Conservation (phyloP, 495 filamentous ascomycete genomes). For the Aspergillus funiculosus region DNA sequence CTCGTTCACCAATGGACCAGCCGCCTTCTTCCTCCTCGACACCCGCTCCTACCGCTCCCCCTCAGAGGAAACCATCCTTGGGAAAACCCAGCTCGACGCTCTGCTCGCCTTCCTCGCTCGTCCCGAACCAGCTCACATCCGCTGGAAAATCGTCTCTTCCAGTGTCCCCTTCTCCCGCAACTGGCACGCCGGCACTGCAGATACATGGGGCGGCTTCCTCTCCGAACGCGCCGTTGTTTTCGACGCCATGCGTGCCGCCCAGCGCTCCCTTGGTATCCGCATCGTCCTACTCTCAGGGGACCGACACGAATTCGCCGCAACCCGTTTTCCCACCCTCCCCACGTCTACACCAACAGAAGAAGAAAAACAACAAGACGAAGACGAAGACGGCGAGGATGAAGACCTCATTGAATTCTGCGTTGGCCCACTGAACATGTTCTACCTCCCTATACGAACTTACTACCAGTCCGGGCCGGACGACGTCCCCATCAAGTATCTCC, state of each 20-base stretch:
- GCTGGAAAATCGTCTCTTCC: conserved; percentile 88
- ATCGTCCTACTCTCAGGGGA: conserved; percentile 86
- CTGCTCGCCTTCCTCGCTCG: conserved; percentile 68
- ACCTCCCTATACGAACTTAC: conserved; percentile 80
- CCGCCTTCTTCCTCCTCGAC: conserved; percentile 91
- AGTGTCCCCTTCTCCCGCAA: conserved; percentile 95
- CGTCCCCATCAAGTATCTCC: conserved; percentile 75
- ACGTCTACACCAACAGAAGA: conserved; percentile 17
- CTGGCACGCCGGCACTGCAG: conserved; percentile 74
- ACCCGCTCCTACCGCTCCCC: conserved; percentile 79
- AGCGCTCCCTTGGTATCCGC: conserved; percentile 59
- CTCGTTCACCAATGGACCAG: conserved; percentile 79
- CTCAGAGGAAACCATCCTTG: conserved; percentile 72
- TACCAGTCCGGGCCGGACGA: conserved; percentile 70
- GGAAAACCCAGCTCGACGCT: conserved; percentile 67
- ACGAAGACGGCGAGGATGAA: conserved; percentile 20
- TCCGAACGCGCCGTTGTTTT: conserved; percentile 71
- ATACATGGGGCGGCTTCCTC: conserved; percentile 92
- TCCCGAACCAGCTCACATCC: conserved; percentile 65
- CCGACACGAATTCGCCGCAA: conserved; percentile 91
- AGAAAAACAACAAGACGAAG: conserved; percentile 21
- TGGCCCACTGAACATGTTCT: conserved; percentile 89
- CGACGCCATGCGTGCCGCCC: conserved; percentile 83
- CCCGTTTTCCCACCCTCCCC: conserved; percentile 67
- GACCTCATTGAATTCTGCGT: conserved; percentile 83